phyloP scores from a whole-genome alignment of 2,329 filamentous ascomycete species.

The Purpureocillium takamizusanense region DNA sequence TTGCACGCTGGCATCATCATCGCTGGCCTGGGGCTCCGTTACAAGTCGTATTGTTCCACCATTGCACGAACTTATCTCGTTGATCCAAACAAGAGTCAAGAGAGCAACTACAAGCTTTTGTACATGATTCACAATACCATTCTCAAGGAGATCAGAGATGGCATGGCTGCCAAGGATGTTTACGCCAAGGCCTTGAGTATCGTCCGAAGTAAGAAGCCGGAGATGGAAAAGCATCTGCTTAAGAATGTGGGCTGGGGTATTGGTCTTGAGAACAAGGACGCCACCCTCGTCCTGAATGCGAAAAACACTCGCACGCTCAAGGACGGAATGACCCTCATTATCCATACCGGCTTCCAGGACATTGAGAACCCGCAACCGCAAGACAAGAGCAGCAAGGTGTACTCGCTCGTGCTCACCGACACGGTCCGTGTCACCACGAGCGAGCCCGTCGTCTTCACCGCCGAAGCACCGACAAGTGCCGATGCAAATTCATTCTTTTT shows the following conservation, averaged over 20 bases:
- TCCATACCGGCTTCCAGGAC: slow-evolving; percentile 85
- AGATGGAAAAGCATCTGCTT: slow-evolving; percentile 88
- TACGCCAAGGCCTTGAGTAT: slow-evolving; percentile 78
- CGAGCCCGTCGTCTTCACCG: slow-evolving; percentile 87
- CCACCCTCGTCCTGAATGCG: slow-evolving; percentile 71
- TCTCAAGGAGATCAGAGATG: slow-evolving; percentile 83
- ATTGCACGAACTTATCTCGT: slow-evolving; percentile 93
- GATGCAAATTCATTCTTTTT: slow-evolving; percentile 98
- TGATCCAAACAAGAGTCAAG: slow-evolving; percentile 92
- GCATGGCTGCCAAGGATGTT: slow-evolving; percentile 77
- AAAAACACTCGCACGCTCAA: slow-evolving; percentile 80
- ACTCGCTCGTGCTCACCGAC: slow-evolving; percentile 85
- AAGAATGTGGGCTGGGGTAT: slow-evolving; percentile 90
- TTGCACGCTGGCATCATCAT: slow-evolving; percentile 91
- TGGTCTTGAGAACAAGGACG: slow-evolving; percentile 83
- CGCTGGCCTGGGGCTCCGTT: slow-evolving; percentile 82
- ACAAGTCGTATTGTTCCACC: slow-evolving; percentile 90
- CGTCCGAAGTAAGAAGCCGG: slow-evolving; percentile 84
- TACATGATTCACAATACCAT: slow-evolving; percentile 79
- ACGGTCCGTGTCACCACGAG: slow-evolving; percentile 76
- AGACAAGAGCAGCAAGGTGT: slow-evolving; percentile 81
- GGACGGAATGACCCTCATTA: slow-evolving; percentile 92
- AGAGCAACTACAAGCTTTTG: slow-evolving; percentile 87
- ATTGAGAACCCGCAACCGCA: slow-evolving; percentile 79
- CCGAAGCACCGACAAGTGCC: slow-evolving; percentile 81